A percentile compares a stretch with the other conserved stretches of the same genome.
Evolutionary conservation across 345 rosid species (phyloP).

Genomic region (Citrus hindsii): DNA sequence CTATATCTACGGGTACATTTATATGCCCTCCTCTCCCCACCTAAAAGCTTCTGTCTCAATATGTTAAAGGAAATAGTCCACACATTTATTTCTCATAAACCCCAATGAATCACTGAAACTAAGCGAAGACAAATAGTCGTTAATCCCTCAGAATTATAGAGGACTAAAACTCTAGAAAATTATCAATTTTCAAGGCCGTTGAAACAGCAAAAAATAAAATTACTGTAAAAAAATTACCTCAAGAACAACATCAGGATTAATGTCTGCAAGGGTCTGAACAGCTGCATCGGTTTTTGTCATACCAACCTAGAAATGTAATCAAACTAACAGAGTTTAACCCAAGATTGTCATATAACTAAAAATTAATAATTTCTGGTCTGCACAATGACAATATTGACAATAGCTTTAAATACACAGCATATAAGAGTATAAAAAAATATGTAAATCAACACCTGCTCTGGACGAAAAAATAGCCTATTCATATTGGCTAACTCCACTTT

Average conservation of each 20-base stretch:
- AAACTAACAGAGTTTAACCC: not conserved
- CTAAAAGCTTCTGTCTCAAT: not conserved
- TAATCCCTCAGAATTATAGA: not conserved
- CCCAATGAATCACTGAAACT: not conserved
- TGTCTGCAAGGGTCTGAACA: slow-evolving; percentile 90
- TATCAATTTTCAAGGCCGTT: not conserved
- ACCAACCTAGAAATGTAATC: slow-evolving; percentile 53
- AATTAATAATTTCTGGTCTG: not conserved
- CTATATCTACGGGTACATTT: not conserved
- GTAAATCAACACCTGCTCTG: slow-evolving; percentile 67
- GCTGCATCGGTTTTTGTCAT: slow-evolving; percentile 99
- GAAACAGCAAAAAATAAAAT: not conserved
- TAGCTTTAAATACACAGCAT: not conserved
- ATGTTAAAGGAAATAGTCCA: not conserved
- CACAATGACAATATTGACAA: not conserved
- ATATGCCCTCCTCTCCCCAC: not conserved
- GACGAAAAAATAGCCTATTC: slow-evolving; percentile 94
- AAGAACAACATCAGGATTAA: slow-evolving; percentile 90
- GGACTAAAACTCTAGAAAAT: not conserved
- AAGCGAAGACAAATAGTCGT: not conserved
- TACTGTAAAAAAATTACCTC: slow-evolving; percentile 43
- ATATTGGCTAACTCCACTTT: slow-evolving; percentile 95
- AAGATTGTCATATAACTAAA: not conserved
- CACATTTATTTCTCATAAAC: not conserved
- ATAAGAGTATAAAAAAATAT: not conserved